Conservation (phyloP, 345 rosid genomes). For the Xanthoceras sorbifolium region DNA sequence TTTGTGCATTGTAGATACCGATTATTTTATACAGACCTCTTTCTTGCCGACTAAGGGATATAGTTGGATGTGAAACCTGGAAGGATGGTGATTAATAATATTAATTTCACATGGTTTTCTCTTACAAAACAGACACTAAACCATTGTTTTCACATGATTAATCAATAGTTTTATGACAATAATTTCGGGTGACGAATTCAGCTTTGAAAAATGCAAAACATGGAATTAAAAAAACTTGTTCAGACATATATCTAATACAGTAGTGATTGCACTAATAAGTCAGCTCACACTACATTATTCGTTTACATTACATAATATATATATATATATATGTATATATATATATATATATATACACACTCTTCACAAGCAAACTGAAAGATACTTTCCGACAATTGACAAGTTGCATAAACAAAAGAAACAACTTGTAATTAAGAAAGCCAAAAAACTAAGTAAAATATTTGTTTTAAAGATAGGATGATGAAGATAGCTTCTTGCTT, state of each 20-base stretch:
- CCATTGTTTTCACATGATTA: conserved; percentile 2
- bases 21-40: not conserved
- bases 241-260: not conserved
- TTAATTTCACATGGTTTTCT: conserved; percentile 4
- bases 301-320: conserved; percentile 1
- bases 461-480: conserved; percentile 3
- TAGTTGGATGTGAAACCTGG: not conserved
- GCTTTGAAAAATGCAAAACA: conserved; percentile 16
- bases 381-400: not conserved
- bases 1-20: not conserved
- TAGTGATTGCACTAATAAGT: conserved; percentile 1
- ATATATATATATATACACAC: too few species aligned
- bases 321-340: too few species aligned
- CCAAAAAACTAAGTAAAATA: not conserved
- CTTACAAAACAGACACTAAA: not conserved
- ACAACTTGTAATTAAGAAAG: not conserved
- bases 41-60: conserved; percentile 3
- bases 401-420: not conserved
- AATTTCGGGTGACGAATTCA: not conserved
- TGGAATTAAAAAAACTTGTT: not conserved
- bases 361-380: not conserved
- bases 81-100: not conserved
- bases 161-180: conserved; percentile 6
- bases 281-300: conserved; percentile 6
- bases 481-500: conserved; percentile 9